These are phyloP conservation scores for Capsella bursapastoris DNA, from an alignment of 345 rosid genomes.

Conservation along the genomic window DNA sequence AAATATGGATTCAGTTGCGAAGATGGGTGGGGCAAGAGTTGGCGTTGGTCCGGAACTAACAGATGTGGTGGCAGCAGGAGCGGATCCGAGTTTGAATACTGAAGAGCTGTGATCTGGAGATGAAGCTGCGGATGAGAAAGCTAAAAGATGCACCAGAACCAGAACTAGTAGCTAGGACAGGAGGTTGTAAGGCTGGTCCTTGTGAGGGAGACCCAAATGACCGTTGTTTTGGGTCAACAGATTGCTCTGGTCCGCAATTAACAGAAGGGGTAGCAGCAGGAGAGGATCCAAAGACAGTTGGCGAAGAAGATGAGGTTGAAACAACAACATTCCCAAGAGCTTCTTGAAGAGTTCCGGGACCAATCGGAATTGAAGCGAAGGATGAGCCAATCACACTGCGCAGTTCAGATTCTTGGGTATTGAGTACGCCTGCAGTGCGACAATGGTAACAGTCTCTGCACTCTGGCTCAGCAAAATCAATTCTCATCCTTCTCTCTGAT, in stretches of 20 bases:
- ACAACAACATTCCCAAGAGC: background rate
- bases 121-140: background rate
- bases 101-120: background rate
- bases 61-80: background rate
- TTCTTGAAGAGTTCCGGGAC: slow-evolving; percentile 13
- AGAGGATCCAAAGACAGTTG: background rate
- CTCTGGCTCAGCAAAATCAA: slow-evolving; percentile 32
- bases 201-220: background rate
- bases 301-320: background rate
- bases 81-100: background rate
- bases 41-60: background rate
- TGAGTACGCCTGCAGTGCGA: background rate
- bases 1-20: too few species aligned
- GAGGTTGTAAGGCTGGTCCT: background rate
- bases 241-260: background rate
- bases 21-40: too few species aligned
- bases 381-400: slow-evolving; percentile 12
- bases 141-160: background rate
- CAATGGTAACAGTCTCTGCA: slow-evolving; percentile 20
- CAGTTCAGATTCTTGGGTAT: slow-evolving; percentile 17
- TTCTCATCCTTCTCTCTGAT: slow-evolving; percentile 23
- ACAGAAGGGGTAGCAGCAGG: background rate
- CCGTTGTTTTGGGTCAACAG: background rate
- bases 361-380: background rate
- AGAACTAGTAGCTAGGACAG: background rate